Conservation (phyloP, 352 stramenopile genomes). For the Phytophthora melonis region DNA sequence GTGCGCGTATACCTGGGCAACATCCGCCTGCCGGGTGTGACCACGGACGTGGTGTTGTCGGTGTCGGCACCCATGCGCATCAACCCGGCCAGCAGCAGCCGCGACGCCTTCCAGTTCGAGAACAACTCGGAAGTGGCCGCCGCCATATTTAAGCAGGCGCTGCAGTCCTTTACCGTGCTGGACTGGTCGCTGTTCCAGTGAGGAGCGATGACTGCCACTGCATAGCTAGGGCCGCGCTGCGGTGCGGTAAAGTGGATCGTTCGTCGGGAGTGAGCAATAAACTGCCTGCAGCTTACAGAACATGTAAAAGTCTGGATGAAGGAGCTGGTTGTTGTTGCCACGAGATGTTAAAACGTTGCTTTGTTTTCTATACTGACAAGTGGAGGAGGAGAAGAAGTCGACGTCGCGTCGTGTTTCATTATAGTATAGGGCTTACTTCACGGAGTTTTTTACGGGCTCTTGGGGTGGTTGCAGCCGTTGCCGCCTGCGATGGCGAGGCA, state of each 20-base stretch:
- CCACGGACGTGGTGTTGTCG: constrained; percentile 86
- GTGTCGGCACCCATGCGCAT: constrained; percentile 82
- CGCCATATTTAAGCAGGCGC: constrained; percentile 78
- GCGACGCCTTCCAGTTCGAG: constrained; percentile 68
- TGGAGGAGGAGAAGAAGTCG: neutral
- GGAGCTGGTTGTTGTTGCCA: neutral
- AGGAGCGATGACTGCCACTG: constrained; percentile 1
- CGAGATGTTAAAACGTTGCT: neutral
- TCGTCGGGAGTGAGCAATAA: neutral
- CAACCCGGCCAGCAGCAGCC: constrained; percentile 75
- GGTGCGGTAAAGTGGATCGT: neutral
- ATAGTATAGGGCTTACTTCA: constrained; percentile 28
- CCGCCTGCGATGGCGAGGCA: constrained; percentile 66
- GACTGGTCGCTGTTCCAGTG: constrained; percentile 77
- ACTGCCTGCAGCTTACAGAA: neutral
- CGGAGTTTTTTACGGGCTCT: constrained; percentile 21
- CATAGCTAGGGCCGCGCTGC: neutral
- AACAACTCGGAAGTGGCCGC: constrained; percentile 74
- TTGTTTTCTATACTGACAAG: neutral
- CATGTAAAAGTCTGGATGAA: neutral
- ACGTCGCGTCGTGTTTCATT: constrained; percentile 13
- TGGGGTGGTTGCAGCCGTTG: constrained; percentile 31
- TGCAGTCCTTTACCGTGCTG: constrained; percentile 71
- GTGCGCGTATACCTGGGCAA: constrained; percentile 86
- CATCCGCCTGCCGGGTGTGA: constrained; percentile 72